A percentile compares a stretch with the other conserved stretches of the same genome.
Conservation (phyloP, 164 flowering plant species). For the Chloranthus sessilifolius region DNA sequence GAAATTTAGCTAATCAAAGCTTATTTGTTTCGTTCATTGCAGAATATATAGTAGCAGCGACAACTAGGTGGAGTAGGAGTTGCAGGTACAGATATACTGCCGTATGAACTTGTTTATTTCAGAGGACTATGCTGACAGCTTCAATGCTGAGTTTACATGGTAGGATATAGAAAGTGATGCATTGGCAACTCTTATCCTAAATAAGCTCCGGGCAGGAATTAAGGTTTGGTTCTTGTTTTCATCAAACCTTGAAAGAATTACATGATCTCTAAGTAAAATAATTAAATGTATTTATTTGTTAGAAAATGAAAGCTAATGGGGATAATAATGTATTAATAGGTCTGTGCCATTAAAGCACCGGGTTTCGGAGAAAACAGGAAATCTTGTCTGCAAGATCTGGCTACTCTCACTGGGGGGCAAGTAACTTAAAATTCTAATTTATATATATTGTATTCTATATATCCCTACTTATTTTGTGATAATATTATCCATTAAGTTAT, state of each 20-base stretch:
- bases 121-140: no score
- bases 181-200: conserved; percentile 77
- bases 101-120: no score
- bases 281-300: not conserved
- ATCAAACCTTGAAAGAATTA: not conserved
- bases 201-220: conserved; percentile 92
- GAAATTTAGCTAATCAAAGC: no score
- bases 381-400: conserved; percentile 74
- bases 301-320: not conserved
- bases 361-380: conserved; percentile 98
- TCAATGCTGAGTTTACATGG: no score
- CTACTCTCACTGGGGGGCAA: conserved; percentile 70
- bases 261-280: not conserved
- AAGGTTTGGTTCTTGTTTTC: conserved; percentile 42
- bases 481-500: no score
- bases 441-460: no score
- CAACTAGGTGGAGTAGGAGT: no score
- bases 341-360: conserved; percentile 93
- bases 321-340: conserved; percentile 26
- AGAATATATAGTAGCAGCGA: no score
- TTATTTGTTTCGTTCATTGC: no score
- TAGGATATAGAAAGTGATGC: conserved; percentile 97
- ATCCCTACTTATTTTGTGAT: no score
- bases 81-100: no score
- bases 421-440: no score